These are phyloP conservation scores for Fusarium subglutinans DNA, from an alignment of 2,329 filamentous ascomycete genomes.

Conservation along the genomic window DNA sequence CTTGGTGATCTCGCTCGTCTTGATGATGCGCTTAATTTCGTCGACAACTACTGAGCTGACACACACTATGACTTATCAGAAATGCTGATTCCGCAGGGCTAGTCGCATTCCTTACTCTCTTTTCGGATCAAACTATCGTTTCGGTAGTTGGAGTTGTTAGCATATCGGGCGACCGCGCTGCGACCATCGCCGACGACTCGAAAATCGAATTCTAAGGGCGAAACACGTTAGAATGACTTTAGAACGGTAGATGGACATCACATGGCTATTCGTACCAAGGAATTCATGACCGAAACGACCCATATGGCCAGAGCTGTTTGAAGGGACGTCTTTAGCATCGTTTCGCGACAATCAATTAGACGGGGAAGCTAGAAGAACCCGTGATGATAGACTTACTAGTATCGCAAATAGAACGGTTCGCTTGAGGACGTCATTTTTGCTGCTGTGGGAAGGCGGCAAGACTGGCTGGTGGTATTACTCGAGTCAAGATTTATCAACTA, in stretches of 20 bases:
- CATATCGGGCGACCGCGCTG: constrained; percentile 93
- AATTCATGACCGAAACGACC: constrained; percentile 99
- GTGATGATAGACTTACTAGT: constrained; percentile 77
- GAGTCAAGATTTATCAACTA: constrained; percentile 9
- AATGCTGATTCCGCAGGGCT: background rate
- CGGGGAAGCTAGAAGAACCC: background rate
- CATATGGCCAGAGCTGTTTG: constrained; percentile 88
- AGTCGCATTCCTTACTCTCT: constrained; percentile 79
- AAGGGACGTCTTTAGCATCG: constrained; percentile 15
- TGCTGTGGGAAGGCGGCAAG: constrained; percentile 6
- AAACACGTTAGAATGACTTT: constrained; percentile 3
- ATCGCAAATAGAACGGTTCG: constrained; percentile 94
- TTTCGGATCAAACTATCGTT: constrained; percentile 99
- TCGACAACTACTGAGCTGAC: constrained; percentile 90
- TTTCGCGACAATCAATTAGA: background rate
- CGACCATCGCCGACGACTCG: constrained; percentile 90
- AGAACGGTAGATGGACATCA: background rate
- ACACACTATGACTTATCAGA: constrained; percentile 74
- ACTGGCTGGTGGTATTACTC: background rate
- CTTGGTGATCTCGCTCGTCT: constrained; percentile 97
- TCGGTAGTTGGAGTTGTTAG: constrained; percentile 99
- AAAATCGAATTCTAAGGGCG: constrained; percentile 89
- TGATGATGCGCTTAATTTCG: constrained; percentile 97
- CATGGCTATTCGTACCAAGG: constrained; percentile 69
- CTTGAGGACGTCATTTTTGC: constrained; percentile 70